These are phyloP conservation scores for Diaporthe citrichinensis DNA, from an alignment of 2,329 filamentous ascomycete genomes.

Conservation along the genomic window DNA sequence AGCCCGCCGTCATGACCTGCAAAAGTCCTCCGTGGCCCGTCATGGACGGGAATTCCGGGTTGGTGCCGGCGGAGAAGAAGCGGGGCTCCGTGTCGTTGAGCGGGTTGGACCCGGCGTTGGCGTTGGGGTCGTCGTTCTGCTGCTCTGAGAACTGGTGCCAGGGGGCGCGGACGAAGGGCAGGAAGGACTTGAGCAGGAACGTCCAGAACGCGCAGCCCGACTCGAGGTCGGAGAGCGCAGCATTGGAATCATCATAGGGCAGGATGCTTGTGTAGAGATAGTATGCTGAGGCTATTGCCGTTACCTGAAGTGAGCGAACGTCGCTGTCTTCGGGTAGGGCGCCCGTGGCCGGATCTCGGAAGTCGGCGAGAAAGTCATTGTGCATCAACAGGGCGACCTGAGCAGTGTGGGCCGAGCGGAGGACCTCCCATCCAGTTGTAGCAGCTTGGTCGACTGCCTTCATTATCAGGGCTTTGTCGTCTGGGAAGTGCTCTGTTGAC, in stretches of 20 bases:
- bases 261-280: neutral
- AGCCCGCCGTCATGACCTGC: neutral
- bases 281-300: neutral
- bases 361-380: neutral
- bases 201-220: neutral
- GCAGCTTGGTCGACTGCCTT: neutral
- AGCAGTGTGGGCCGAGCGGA: neutral
- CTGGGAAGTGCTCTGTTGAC: neutral
- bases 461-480: neutral
- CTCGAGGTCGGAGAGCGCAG: neutral
- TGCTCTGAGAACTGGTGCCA: neutral
- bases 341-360: neutral
- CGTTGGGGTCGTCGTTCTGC: neutral
- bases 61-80: neutral
- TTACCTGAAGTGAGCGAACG: neutral
- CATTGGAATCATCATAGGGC: neutral
- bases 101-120: neutral
- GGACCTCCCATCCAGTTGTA: neutral
- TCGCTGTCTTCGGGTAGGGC: neutral
- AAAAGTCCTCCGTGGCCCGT: neutral
- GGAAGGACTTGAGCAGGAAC: neutral
- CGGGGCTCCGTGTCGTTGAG: neutral
- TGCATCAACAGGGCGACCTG: neutral
- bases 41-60: neutral
- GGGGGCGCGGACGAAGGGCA: neutral